Conservation (phyloP, 2,329 filamentous ascomycete genomes). For the Diaporthe eres region DNA sequence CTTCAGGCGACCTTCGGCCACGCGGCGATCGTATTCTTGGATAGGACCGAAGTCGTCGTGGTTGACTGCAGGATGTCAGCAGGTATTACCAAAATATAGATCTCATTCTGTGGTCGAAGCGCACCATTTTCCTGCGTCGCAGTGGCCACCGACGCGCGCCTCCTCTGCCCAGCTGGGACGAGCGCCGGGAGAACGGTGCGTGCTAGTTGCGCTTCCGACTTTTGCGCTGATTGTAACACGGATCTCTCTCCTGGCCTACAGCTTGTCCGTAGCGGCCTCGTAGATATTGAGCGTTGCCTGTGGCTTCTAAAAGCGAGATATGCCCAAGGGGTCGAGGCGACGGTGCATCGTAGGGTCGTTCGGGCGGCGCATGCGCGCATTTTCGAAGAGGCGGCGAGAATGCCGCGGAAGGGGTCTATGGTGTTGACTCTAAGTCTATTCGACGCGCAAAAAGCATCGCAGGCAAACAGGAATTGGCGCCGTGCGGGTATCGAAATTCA, state of each 20-base stretch:
- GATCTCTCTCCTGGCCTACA: background rate
- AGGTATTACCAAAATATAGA: background rate
- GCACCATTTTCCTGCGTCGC: slow-evolving; percentile 44
- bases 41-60: slow-evolving; percentile 75
- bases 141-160: slow-evolving; percentile 43
- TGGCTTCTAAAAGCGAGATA: slow-evolving; percentile 19
- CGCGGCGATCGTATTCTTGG: slow-evolving; percentile 88
- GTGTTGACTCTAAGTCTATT: slow-evolving; percentile 7
- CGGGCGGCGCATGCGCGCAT: slow-evolving; percentile 41
- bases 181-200: slow-evolving; percentile 42
- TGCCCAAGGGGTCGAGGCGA: slow-evolving; percentile 28
- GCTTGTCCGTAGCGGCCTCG: slow-evolving; percentile 34
- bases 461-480: background rate
- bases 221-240: background rate
- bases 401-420: background rate
- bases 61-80: slow-evolving; percentile 44
- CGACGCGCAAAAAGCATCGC: slow-evolving; percentile 12
- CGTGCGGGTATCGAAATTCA: background rate
- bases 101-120: background rate
- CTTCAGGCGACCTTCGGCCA: slow-evolving; percentile 79
- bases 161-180: slow-evolving; percentile 41
- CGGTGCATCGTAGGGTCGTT: slow-evolving; percentile 23
- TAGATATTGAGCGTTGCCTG: slow-evolving; percentile 30
- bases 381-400: background rate
- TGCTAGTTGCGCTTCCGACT: background rate